Evolutionary conservation across 768 basidiomycete species (phyloP), one percentile per base, ranked within the genome.

Genomic region (Lentinula sp.): DNA sequence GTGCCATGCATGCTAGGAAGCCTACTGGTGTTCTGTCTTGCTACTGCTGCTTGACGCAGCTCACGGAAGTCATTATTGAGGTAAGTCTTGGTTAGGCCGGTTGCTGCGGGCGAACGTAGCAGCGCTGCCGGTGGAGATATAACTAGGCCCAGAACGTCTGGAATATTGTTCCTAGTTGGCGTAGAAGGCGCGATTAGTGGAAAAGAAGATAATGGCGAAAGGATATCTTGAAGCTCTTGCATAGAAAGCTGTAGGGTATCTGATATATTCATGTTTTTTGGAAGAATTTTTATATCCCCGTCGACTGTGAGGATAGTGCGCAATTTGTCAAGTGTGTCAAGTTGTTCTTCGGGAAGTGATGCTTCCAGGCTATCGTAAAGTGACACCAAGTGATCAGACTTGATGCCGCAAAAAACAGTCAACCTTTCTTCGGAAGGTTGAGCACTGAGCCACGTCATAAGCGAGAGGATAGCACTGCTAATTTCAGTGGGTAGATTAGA

Each of bases 11-110:
- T 87, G 72, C 92, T 93, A 9, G 92, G 92, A 49, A 93, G 77
- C 67, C 92, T 79, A 73, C 91, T 93, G 59, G 91, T 93, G 67
- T 93, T 94, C 70, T 91, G 82, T 66, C 89, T 82, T 64, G 87
- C 82, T 9, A 84, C 81, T 36, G 89, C 81, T 45, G 77, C 74
- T 70, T 87, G 85, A 53, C 91, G 77, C 64, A 91, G 75, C 68
- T 89, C 83, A 57, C 92, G 80, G 66, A 94, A 94, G 70, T 93
- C 91, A 66, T 94, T 92, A 69, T 83, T 88, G 20, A 70, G 71
- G 65, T 94, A 94, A 62, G 82, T 92, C 74, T 93, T 94, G 10
- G 92, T 93, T 32, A 94, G 78, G 16, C 88, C 89, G 0, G 88
- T 88, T 23, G 85, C 83, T 0, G 85, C 85, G 0, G 89, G 87